Conservation (phyloP, 805 yeast genomes). For the Tetrapisispora phaffii region DNA sequence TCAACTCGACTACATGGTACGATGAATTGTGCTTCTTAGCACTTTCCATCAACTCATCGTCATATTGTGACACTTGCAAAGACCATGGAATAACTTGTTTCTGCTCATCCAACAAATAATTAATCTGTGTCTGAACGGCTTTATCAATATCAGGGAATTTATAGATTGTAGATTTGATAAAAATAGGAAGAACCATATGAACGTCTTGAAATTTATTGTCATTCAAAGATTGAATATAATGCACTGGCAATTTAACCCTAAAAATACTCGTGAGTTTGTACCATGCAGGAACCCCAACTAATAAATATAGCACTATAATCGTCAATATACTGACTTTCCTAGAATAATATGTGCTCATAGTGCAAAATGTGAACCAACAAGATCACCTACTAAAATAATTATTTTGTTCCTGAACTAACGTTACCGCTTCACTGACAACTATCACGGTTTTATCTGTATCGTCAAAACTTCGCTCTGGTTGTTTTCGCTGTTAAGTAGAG, state of each 20-base stretch:
- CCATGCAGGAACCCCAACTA: constrained; percentile 36
- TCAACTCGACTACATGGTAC: constrained; percentile 32
- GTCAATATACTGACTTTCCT: not conserved
- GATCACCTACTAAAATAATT: too few species aligned
- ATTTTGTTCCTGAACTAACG: too few species aligned
- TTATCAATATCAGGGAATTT: constrained; percentile 6
- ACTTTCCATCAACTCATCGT: constrained; percentile 12
- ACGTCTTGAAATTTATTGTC: constrained; percentile 36
- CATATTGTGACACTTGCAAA: constrained; percentile 19
- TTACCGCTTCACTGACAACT: too few species aligned
- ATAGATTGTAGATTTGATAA: constrained; percentile 12
- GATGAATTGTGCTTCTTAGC: constrained; percentile 6
- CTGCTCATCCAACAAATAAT: constrained; percentile 22
- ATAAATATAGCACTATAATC: constrained; percentile 19
- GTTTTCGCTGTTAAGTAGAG: too few species aligned
- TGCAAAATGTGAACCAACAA: not conserved
- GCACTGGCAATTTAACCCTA: constrained; percentile 33
- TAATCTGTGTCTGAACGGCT: constrained; percentile 5
- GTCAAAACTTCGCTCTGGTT: too few species aligned
- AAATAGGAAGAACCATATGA: constrained; percentile 35
- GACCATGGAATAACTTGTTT: constrained; percentile 30
- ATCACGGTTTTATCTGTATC: too few species aligned
- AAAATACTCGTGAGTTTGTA: constrained; percentile 33
- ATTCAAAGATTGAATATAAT: constrained; percentile 30
- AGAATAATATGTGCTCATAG: not conserved